Percentiles rank a stretch among this genome's conserved stretches.
Conservation (phyloP, 805 yeast species). For the Pichia eremophila region DNA sequence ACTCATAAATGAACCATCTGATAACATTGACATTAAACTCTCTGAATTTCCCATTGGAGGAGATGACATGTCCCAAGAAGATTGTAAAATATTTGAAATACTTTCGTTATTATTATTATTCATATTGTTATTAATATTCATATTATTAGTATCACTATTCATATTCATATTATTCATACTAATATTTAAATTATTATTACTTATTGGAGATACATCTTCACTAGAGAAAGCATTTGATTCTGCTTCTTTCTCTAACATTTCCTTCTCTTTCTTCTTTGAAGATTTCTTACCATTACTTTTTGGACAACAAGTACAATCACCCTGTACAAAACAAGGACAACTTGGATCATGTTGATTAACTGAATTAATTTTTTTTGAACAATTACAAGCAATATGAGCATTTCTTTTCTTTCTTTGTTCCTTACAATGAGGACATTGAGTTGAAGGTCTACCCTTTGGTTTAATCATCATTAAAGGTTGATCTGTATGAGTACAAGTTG, state of each 20-base stretch:
- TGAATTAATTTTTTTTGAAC: slow-evolving; percentile 42
- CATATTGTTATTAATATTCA: no score
- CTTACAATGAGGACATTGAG: slow-evolving; percentile 83
- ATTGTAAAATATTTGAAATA: slow-evolving; percentile 11
- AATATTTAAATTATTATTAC: not conserved
- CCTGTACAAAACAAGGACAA: slow-evolving; percentile 26
- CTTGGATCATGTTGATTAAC: slow-evolving; percentile 18
- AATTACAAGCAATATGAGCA: slow-evolving; percentile 60
- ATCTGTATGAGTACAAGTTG: slow-evolving; percentile 87
- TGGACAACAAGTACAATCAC: slow-evolving; percentile 25
- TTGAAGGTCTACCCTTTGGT: slow-evolving; percentile 93
- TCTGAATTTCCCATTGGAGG: slow-evolving; percentile 19
- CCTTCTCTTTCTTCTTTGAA: slow-evolving; percentile 10
- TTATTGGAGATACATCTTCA: not conserved
- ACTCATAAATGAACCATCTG: slow-evolving; percentile 7
- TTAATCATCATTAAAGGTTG: slow-evolving; percentile 87
- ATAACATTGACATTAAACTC: slow-evolving; percentile 16
- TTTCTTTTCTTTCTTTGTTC: slow-evolving; percentile 61
- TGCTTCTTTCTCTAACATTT: slow-evolving; percentile 3
- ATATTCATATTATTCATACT: not conserved
- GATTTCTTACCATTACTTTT: slow-evolving; percentile 15
- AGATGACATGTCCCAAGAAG: slow-evolving; percentile 23
- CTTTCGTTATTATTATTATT: slow-evolving; percentile 7
- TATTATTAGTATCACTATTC: no score
- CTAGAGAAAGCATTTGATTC: not conserved